A percentile compares a stretch with the other conserved stretches of the same genome.
Evolutionary conservation across 371 early-diverging fungal species (phyloP).

Genomic region (Mortierella sp.): DNA sequence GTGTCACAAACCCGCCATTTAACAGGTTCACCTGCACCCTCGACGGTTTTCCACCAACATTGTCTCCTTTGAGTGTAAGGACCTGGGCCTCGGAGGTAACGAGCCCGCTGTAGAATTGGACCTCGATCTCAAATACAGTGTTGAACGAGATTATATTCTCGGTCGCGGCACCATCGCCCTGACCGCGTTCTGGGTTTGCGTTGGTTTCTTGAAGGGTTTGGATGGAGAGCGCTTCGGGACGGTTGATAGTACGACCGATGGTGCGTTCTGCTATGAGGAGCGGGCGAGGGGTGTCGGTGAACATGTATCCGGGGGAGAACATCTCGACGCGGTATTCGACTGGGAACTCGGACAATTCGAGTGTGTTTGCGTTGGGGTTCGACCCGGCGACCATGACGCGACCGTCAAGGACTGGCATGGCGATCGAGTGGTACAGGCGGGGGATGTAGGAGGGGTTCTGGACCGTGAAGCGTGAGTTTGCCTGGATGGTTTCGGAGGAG

Average conservation of each 20-base stretch:
- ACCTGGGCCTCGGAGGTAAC: slow-evolving; percentile 25
- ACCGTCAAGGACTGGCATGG: slow-evolving; percentile 64
- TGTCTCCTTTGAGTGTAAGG: slow-evolving; percentile 20
- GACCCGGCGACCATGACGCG: slow-evolving; percentile 65
- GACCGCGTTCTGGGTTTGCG: slow-evolving; percentile 39
- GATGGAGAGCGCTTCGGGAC: slow-evolving; percentile 26
- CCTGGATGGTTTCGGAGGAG: not conserved
- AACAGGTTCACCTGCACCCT: slow-evolving; percentile 53
- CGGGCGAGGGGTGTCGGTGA: slow-evolving; percentile 51
- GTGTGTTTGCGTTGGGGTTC: slow-evolving; percentile 58
- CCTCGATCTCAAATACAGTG: slow-evolving; percentile 46
- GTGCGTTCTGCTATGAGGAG: slow-evolving; percentile 38
- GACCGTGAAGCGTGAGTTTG: slow-evolving; percentile 52
- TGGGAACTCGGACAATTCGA: slow-evolving; percentile 40
- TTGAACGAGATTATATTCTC: slow-evolving; percentile 49
- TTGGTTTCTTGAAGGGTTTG: slow-evolving; percentile 26
- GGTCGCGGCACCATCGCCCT: slow-evolving; percentile 36
- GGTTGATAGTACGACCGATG: slow-evolving; percentile 26
- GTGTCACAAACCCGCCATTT: slow-evolving; percentile 62
- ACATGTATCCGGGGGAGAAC: slow-evolving; percentile 64
- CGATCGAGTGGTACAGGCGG: slow-evolving; percentile 64
- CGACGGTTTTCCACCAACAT: slow-evolving; percentile 11
- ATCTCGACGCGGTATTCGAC: slow-evolving; percentile 64
- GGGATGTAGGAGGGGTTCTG: slow-evolving; percentile 58
- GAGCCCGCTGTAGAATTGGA: slow-evolving; percentile 29